Evolutionary conservation across 2,329 filamentous ascomycete genomes (phyloP), one percentile per base, ranked within the genome.

Genomic region (Penicillium paneum): DNA sequence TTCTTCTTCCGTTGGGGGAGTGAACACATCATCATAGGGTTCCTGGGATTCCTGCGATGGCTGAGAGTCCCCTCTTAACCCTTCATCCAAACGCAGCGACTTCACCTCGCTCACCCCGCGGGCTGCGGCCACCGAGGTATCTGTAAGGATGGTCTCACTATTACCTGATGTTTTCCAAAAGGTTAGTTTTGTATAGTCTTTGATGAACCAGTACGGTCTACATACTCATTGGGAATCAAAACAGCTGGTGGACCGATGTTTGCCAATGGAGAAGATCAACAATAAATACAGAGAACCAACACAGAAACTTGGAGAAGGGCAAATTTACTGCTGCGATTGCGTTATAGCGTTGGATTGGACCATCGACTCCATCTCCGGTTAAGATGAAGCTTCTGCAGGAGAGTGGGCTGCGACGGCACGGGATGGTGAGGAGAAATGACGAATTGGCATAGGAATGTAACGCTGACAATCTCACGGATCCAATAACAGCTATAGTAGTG

Each of bases 1-100:
- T 59, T 83, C 80, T 42, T 82, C 78, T 7, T 76, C 72, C 0
- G 78, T 82, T 1, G 79, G 78, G 31, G 66, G 56, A 10, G 73
- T 71, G 52, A 72, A 71, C 17, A 64, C 58, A 17, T 45, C 43
- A 8, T 41, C 24, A 10, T 41, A 41, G 15, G 21, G 11, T 41
- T 41, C 39, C 21, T 8, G 24, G 11, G 24, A 41, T 41, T 28
- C 39, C 8, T 41, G 39, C 15, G 39, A 41, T 28, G 15, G 5
- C 15, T 41, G 39, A 11, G 24, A 41, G 39, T 10, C 8, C 24
- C 8, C 21, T 5, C 21, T 5, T 24, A 24, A 24, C 21, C 21
- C 21, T 24, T 24, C 21, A 3, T 24, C 21, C 21, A 24, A 24
- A 24, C 5, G 21, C 21, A 24, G 21, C 21, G 21, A 24, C 21